These are phyloP conservation scores for Fonsecaea nubica DNA, from an alignment of 2,329 filamentous ascomycete genomes.

Conservation along the genomic window DNA sequence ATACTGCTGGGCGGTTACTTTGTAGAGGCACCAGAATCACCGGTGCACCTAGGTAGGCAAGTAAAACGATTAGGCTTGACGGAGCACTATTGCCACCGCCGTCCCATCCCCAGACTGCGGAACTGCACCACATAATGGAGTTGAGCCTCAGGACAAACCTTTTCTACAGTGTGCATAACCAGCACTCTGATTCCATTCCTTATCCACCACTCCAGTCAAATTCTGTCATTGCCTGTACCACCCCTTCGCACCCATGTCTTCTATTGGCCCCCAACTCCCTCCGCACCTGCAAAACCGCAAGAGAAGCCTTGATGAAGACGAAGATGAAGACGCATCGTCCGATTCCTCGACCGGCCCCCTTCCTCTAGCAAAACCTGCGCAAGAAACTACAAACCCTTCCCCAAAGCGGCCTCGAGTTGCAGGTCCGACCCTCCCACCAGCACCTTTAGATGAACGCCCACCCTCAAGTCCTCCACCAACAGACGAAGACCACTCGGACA, in stretches of 20 bases:
- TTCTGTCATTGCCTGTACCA: background rate
- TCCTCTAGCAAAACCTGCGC: constrained; percentile 29
- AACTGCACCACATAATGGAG: background rate
- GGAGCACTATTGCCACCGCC: background rate
- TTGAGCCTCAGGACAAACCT: background rate
- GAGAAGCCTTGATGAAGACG: constrained; percentile 42
- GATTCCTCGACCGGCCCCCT: constrained; percentile 32
- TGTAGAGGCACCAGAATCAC: too few species aligned
- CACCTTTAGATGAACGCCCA: constrained; percentile 56
- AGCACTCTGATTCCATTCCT: background rate
- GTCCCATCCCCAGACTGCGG: constrained; percentile 3
- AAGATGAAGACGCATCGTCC: constrained; percentile 31
- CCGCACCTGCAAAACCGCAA: constrained; percentile 49
- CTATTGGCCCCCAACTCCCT: constrained; percentile 46
- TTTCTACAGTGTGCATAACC: background rate
- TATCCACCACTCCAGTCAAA: background rate
- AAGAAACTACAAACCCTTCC: constrained; percentile 33
- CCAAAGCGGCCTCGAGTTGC: constrained; percentile 60
- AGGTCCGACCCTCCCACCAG: constrained; percentile 63
- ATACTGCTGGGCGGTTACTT: background rate
- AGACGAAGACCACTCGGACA: constrained; percentile 38
- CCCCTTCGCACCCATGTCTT: constrained; percentile 34
- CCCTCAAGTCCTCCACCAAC: constrained; percentile 42
- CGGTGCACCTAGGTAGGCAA: too few species aligned
- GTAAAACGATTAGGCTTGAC: too few species aligned